Evolutionary conservation across 352 stramenopile species (phyloP).

Genomic region (Globisporangium radiosum): DNA sequence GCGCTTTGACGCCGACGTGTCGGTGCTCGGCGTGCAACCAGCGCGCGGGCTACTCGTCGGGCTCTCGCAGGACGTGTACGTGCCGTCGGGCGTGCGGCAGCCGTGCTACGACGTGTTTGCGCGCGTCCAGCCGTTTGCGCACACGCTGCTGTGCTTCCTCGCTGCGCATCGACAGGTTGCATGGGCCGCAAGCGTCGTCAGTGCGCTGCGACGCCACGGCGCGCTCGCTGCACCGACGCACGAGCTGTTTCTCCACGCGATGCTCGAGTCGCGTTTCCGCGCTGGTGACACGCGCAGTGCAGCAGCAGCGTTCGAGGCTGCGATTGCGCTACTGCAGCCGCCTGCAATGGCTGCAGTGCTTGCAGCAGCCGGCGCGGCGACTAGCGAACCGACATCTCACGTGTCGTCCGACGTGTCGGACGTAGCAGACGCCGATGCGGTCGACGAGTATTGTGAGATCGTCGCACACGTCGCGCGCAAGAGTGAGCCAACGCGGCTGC

Average conservation of each 20-base stretch:
- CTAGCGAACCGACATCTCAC: too few relatives aligned
- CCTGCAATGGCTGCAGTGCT: not conserved
- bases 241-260: constrained; percentile 76
- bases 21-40: constrained; percentile 57
- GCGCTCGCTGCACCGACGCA: constrained; percentile 63
- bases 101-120: constrained; percentile 73
- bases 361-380: not conserved
- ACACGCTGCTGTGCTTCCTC: constrained; percentile 60
- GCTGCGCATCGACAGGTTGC: constrained; percentile 58
- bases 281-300: constrained; percentile 20
- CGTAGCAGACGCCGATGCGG: constrained; percentile 9
- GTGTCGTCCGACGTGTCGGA: too few relatives aligned
- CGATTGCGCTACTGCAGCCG: constrained; percentile 48
- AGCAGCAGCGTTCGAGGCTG: constrained; percentile 29
- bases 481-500: constrained; percentile 70
- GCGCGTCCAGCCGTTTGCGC: constrained; percentile 77
- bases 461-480: constrained; percentile 79
- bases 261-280: constrained; percentile 62
- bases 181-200: constrained; percentile 45
- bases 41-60: constrained; percentile 69
- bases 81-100: constrained; percentile 45
- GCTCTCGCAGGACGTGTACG: constrained; percentile 77
- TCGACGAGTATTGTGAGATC: constrained; percentile 82
- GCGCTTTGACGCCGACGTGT: constrained; percentile 72
- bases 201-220: constrained; percentile 40